These are phyloP conservation scores for Pseudozyma sp. DNA, from an alignment of 1,284 basidiomycete genomes.

Conservation along the genomic window DNA sequence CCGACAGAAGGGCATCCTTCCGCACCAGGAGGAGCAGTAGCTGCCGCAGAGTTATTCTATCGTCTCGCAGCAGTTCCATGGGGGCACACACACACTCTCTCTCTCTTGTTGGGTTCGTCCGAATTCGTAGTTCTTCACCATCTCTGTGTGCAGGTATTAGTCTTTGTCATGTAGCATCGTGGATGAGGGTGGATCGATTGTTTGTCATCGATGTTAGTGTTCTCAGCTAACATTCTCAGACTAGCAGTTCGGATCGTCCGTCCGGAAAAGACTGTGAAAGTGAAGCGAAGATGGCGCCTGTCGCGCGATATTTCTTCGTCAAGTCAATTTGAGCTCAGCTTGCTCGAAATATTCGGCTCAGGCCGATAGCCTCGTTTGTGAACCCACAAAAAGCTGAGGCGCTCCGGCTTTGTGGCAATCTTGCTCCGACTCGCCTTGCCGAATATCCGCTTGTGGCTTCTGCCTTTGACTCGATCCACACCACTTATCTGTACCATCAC, in stretches of 20 bases:
- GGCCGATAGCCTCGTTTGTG: neutral
- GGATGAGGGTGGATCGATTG: no score
- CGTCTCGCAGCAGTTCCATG: no score
- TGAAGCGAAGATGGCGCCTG: neutral
- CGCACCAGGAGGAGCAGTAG: slow-evolving; percentile 29
- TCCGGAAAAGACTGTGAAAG: slow-evolving; percentile 6
- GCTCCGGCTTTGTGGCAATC: slow-evolving; percentile 31
- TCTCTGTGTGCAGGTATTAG: neutral
- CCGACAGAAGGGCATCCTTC: slow-evolving; percentile 78
- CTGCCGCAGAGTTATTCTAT: neutral
- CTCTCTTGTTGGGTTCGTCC: neutral
- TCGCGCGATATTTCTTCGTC: slow-evolving; percentile 14
- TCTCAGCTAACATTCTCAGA: no score
- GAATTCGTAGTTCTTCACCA: no score
- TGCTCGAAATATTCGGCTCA: neutral
- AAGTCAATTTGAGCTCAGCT: neutral
- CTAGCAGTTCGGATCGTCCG: neutral
- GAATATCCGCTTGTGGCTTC: neutral
- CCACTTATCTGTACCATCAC: neutral
- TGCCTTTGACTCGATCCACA: neutral
- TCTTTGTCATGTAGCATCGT: no score
- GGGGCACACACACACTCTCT: neutral
- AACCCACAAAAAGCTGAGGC: no score
- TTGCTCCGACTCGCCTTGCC: slow-evolving; percentile 4
- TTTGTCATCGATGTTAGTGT: no score